phyloP scores from a whole-genome alignment of 2,329 filamentous ascomycete genomes.

The Cordyceps pruinosa region DNA sequence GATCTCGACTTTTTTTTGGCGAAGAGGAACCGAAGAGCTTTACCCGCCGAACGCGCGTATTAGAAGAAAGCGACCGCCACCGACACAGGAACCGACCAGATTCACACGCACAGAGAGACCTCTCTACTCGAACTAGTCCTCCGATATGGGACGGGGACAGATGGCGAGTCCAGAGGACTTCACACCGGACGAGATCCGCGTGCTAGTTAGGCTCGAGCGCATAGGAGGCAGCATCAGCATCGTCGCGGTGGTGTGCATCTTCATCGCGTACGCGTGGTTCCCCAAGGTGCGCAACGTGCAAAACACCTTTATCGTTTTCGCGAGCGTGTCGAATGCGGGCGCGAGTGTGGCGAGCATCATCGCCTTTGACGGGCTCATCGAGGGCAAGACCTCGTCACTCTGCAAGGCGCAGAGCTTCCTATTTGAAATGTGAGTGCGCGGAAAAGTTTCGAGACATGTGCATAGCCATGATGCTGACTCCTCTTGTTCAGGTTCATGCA shows the following conservation, averaged over 20 bases:
- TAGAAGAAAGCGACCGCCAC: no score
- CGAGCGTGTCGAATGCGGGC: conserved; percentile 52
- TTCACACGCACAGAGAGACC: neutral
- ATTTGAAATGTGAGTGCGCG: conserved; percentile 56
- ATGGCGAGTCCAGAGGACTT: conserved; percentile 21
- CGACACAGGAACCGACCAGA: no score
- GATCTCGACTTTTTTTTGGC: neutral
- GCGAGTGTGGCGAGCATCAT: conserved; percentile 63
- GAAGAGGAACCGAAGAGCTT: no score
- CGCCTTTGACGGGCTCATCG: conserved; percentile 55
- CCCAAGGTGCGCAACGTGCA: conserved; percentile 50
- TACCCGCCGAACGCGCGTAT: no score
- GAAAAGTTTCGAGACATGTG: neutral
- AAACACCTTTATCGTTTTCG: conserved; percentile 56
- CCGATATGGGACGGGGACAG: conserved; percentile 1
- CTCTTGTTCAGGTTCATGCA: conserved; percentile 60
- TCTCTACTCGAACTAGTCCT: neutral
- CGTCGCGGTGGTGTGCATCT: conserved; percentile 43
- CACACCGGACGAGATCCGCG: conserved; percentile 29
- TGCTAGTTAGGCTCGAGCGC: conserved; percentile 44
- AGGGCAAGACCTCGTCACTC: conserved; percentile 46
- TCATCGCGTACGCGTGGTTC: conserved; percentile 44
- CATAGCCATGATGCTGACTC: neutral
- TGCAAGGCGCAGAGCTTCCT: conserved; percentile 56
- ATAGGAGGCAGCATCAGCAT: conserved; percentile 48